Percentiles rank a stretch among this genome's conserved stretches.
Conservation (phyloP, 2,329 filamentous ascomycete genomes). For the Calonectria naviculata region DNA sequence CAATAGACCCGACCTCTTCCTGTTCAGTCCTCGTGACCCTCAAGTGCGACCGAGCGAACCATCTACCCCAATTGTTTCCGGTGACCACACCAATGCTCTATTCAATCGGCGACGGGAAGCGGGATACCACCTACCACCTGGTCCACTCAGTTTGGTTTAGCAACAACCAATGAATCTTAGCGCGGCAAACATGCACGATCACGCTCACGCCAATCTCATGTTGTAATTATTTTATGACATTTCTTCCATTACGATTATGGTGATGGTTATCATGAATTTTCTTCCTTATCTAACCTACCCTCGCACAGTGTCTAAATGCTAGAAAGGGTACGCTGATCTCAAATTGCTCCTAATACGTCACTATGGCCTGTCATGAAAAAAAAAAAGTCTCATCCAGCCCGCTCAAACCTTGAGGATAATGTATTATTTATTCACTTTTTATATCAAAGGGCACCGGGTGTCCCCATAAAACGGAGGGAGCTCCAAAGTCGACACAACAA, state of each 20-base stretch:
- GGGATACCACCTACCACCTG: neutral
- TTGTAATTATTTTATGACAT: neutral
- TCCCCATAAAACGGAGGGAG: neutral
- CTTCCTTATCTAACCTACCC: neutral
- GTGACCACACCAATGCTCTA: neutral
- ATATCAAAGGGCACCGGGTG: neutral
- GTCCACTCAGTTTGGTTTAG: neutral
- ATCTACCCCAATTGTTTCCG: neutral
- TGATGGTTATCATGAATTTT: no score
- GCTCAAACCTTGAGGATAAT: neutral
- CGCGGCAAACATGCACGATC: neutral
- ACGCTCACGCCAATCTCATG: neutral
- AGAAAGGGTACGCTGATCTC: neutral
- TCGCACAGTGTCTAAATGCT: neutral
- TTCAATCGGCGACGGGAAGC: conserved; percentile 1
- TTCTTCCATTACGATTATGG: neutral
- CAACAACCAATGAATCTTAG: conserved; percentile 6
- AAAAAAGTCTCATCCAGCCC: conserved; percentile 5
- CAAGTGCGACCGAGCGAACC: neutral
- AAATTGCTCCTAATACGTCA: neutral
- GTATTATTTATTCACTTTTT: neutral
- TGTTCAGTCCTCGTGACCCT: neutral
- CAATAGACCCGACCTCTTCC: neutral
- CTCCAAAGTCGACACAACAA: neutral
- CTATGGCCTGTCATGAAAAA: no score